phyloP scores from a whole-genome alignment of 306 rosid species.

The Quercus gilva region DNA sequence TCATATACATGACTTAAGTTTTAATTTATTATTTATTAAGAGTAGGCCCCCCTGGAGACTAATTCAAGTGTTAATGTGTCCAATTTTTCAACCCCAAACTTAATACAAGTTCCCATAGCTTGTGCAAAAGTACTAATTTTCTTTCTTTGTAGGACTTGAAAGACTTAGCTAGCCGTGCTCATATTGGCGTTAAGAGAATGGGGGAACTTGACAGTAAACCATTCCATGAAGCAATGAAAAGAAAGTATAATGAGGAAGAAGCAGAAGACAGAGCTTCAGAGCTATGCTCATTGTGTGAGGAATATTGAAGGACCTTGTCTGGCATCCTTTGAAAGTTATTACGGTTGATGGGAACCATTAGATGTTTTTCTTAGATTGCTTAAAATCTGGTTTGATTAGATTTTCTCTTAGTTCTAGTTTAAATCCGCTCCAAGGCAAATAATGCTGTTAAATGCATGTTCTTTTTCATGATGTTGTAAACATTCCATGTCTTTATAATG shows the following conservation, averaged over 20 bases:
- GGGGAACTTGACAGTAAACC: conserved; percentile 87
- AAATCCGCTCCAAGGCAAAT: not conserved
- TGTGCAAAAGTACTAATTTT: conserved; percentile 13
- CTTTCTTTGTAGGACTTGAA: conserved; percentile 51
- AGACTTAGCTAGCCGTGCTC: conserved; percentile 47
- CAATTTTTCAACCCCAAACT: not conserved
- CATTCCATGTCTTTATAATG: conserved; percentile 1
- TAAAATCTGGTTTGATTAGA: conserved; percentile 8
- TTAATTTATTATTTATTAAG: not conserved
- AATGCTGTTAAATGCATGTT: not conserved
- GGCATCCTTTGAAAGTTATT: conserved; percentile 86
- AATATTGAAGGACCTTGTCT: conserved; percentile 85
- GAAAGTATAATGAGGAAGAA: conserved; percentile 65
- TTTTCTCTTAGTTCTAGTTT: conserved; percentile 14
- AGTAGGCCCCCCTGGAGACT: not conserved
- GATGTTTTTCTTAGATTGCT: conserved; percentile 39
- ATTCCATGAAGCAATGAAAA: conserved; percentile 72
- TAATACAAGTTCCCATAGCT: not conserved
- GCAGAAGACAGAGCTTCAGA: conserved; percentile 85
- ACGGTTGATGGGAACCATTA: conserved; percentile 42
- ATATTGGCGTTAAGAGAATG: conserved; percentile 83
- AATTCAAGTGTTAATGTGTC: not conserved
- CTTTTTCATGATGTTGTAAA: conserved; percentile 5
- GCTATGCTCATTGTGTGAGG: conserved; percentile 88
- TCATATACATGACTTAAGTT: not conserved